These are phyloP conservation scores for Brasilioporus rufonigricans DNA, from an alignment of 768 basidiomycete species.

Conservation along the genomic window DNA sequence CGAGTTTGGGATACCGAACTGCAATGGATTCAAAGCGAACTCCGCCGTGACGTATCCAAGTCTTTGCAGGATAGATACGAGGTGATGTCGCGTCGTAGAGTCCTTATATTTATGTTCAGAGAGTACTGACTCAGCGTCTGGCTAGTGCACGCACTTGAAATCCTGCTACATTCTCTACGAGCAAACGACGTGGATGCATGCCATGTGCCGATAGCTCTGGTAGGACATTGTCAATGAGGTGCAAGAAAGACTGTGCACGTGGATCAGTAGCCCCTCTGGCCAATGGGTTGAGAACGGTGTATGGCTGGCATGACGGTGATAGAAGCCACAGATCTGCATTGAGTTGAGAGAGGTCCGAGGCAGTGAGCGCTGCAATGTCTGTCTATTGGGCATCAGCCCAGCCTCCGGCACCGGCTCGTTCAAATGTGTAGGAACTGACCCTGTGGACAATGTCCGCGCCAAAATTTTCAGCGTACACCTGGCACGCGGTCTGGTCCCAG, in stretches of 20 bases:
- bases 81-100: constrained; percentile 58
- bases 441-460: constrained; percentile 44
- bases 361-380: constrained; percentile 61
- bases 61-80: constrained; percentile 49
- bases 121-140: background rate
- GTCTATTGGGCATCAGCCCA: constrained; percentile 32
- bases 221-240: constrained; percentile 61
- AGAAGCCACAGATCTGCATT: constrained; percentile 70
- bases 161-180: constrained; percentile 81
- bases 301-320: constrained; percentile 83
- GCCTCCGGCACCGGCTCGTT: background rate
- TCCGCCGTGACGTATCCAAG: constrained; percentile 61
- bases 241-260: constrained; percentile 72
- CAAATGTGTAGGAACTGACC: constrained; percentile 5
- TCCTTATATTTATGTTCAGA: constrained; percentile 40
- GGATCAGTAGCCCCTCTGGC: constrained; percentile 73
- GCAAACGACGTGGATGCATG: constrained; percentile 54
- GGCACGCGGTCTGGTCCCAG: constrained; percentile 75
- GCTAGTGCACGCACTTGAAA: constrained; percentile 60
- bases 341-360: constrained; percentile 42
- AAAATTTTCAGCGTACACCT: constrained; percentile 66
- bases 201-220: constrained; percentile 49
- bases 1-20: constrained; percentile 81
- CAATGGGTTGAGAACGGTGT: constrained; percentile 72
- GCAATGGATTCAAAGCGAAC: constrained; percentile 69